These are phyloP conservation scores for Naumovozyma dairenensis DNA, from an alignment of 805 yeast genomes.

Conservation along the genomic window DNA sequence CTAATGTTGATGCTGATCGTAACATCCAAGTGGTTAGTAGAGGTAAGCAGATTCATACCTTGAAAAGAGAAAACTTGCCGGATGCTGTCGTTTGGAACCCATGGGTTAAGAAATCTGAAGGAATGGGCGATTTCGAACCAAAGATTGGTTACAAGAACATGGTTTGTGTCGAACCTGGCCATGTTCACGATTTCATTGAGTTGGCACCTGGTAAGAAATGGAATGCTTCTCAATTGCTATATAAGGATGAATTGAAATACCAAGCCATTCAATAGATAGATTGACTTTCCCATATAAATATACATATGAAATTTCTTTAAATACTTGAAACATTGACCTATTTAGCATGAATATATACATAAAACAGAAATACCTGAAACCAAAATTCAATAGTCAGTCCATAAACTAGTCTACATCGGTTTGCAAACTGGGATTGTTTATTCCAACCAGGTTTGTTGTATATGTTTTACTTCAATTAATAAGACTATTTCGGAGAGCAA, in stretches of 20 bases:
- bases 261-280: conserved; percentile 36
- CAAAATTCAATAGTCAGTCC: too few species aligned
- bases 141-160: conserved; percentile 72
- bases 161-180: conserved; percentile 94
- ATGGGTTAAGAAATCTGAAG: conserved; percentile 73
- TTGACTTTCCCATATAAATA: too few species aligned
- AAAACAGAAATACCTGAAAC: too few species aligned
- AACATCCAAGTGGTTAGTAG: conserved; percentile 57
- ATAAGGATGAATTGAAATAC: conserved; percentile 49
- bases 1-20: conserved; percentile 44
- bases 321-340: neutral
- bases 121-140: conserved; percentile 85
- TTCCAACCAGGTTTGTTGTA: too few species aligned
- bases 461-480: too few species aligned
- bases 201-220: conserved; percentile 67
- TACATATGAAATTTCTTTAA: neutral
- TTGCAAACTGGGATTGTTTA: too few species aligned
- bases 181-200: conserved; percentile 57
- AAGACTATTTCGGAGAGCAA: conserved; percentile 2
- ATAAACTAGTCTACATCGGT: too few species aligned
- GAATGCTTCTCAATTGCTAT: conserved; percentile 56
- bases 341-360: too few species aligned
- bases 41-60: conserved; percentile 61
- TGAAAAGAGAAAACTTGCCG: conserved; percentile 52
- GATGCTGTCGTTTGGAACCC: conserved; percentile 96